Evolutionary conservation across 139 green algal genomes (phyloP), one percentile per base, ranked within the genome.

Genomic region (Nannochloris sp.): DNA sequence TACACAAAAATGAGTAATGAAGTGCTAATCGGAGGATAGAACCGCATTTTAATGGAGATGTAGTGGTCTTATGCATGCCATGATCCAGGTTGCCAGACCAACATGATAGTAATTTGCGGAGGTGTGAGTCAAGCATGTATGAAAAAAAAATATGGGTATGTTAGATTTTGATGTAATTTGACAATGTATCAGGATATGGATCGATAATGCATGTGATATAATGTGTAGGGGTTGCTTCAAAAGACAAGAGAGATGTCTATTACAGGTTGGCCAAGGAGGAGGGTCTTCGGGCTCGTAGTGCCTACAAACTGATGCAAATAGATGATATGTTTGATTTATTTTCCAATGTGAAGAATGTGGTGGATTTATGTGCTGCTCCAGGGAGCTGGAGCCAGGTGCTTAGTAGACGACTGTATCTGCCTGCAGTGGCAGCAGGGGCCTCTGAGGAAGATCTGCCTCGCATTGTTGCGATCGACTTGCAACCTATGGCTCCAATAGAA

Each of bases 401-500:
- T 23, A 62, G 28, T 23, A 61, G 66, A 44, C 72, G 79, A 56
- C 70, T 99, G 26, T 98, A 96, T 73, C 78, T 97, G 16, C 91
- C 93, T 17, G 84, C 84, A 1, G 23, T 87, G 1, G 50, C 14
- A 31, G n/a, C 20, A 49, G 49, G 4, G 13, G 56, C 28, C 6
- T 26, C 43, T 6, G 5, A 30, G 58, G 48, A 56, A 29, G 61
- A 82, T 17, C 70, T 80, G 2, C 91, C 93, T n/a, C 85, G 87
- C 48, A 92, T 99, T 45, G 91, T 99, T 37, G 86, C 93, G 3
- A 87, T 99, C 10, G 93, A 99, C 74, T 72, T 99, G 59, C 90
- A 99, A 81, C 93, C 93, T 36, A 98, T 98, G 93, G 93, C 91
- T 9, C 86, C 93, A 20, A 87, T 99, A 6, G 93, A 97, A 64